These are phyloP conservation scores for Gossypium gossypioides DNA, from an alignment of 441 rosid genomes.

Conservation along the genomic window DNA sequence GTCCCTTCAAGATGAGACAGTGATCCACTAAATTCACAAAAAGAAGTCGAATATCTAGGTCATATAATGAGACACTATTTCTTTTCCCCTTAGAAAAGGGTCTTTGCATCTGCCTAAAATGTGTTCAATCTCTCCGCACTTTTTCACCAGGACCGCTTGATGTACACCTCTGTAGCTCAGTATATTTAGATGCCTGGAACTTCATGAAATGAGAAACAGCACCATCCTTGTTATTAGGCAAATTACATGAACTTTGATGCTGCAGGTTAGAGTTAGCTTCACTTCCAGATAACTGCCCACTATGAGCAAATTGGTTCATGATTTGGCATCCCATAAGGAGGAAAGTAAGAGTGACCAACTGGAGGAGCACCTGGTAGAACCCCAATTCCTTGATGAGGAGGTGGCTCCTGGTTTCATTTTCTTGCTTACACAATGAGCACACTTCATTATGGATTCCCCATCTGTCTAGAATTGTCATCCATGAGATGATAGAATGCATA, in stretches of 20 bases:
- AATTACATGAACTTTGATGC: slow-evolving; percentile 34
- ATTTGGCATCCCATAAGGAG: slow-evolving; percentile 51
- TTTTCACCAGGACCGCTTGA: slow-evolving; percentile 41
- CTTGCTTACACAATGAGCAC: no score
- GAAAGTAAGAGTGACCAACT: slow-evolving; percentile 48
- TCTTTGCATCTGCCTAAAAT: not conserved
- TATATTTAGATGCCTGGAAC: slow-evolving; percentile 28
- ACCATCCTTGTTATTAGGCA: slow-evolving; percentile 23
- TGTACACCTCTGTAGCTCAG: slow-evolving; percentile 43
- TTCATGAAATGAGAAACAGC: slow-evolving; percentile 17
- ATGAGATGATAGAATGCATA: no score
- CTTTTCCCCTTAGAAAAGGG: not conserved
- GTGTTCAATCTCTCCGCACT: slow-evolving; percentile 8
- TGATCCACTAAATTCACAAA: not conserved
- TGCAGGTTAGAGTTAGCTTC: slow-evolving; percentile 28
- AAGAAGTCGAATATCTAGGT: not conserved
- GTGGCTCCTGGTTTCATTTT: slow-evolving; percentile 24
- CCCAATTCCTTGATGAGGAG: slow-evolving; percentile 35
- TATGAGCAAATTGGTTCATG: slow-evolving; percentile 23
- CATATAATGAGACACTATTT: not conserved
- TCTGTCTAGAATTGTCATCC: no score
- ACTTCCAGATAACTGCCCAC: slow-evolving; percentile 24
- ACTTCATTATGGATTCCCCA: no score
- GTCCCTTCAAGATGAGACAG: not conserved
- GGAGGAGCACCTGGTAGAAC: slow-evolving; percentile 31